Conservation (phyloP, 371 early-diverging fungal species). For the Umbelopsis sp. region DNA sequence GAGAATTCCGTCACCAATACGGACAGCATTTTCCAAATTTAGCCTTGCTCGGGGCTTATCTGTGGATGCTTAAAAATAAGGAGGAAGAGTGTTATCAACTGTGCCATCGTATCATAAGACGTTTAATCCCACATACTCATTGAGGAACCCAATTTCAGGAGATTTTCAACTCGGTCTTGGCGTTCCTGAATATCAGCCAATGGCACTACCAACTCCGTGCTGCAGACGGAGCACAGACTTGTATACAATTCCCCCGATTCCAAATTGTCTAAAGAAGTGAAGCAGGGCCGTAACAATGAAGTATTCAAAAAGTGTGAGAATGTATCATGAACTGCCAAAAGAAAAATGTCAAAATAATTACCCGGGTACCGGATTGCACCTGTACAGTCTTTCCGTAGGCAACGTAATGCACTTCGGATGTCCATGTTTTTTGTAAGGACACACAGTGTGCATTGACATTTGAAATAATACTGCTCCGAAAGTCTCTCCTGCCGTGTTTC, state of each 20-base stretch:
- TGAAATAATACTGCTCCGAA: slow-evolving; percentile 7
- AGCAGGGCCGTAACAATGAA: too few relatives aligned
- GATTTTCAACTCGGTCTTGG: not conserved
- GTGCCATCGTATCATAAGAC: not conserved
- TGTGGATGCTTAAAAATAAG: not conserved
- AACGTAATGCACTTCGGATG: slow-evolving; percentile 14
- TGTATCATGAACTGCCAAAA: not conserved
- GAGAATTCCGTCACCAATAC: not conserved
- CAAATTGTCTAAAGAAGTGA: not conserved
- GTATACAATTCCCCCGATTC: not conserved
- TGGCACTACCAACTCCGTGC: not conserved
- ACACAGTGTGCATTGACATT: slow-evolving; percentile 5
- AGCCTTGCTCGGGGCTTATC: not conserved
- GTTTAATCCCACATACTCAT: not conserved
- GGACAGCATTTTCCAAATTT: slow-evolving; percentile 7
- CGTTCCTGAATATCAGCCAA: slow-evolving; percentile 6
- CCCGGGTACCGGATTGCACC: slow-evolving; percentile 12
- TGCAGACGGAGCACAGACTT: not conserved
- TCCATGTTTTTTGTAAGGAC: not conserved
- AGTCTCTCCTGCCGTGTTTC: slow-evolving; percentile 1
- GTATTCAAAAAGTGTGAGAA: not conserved
- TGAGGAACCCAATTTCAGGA: not conserved
- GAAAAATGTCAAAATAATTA: slow-evolving; percentile 1
- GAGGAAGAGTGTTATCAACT: not conserved
- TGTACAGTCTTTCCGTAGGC: not conserved